These are phyloP conservation scores for Globisporangium paroecandrum DNA, from an alignment of 352 stramenopile genomes.

Conservation along the genomic window DNA sequence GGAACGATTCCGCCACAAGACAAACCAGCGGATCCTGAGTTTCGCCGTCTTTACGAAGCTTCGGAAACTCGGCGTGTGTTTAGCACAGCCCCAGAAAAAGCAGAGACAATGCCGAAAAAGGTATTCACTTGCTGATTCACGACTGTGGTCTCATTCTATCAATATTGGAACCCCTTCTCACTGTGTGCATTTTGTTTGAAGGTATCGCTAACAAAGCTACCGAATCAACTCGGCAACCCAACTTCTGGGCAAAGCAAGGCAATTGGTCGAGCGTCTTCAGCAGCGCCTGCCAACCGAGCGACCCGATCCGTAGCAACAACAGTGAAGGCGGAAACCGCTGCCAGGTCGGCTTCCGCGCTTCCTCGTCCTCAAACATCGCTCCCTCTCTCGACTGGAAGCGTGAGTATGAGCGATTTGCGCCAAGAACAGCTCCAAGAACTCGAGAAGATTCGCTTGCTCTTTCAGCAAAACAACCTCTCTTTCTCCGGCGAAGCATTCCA, in stretches of 20 bases:
- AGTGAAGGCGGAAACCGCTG: neutral
- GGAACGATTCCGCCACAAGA: constrained; percentile 43
- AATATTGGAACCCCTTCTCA: neutral
- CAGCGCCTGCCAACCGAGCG: neutral
- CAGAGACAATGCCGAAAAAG: constrained; percentile 4
- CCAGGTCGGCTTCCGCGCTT: constrained; percentile 4
- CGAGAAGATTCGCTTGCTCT: constrained; percentile 60
- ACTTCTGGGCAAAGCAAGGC: neutral
- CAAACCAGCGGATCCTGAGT: constrained; percentile 49
- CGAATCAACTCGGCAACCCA: neutral
- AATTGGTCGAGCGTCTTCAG: neutral
- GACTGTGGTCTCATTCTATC: neutral
- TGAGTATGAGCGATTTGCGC: constrained; percentile 61
- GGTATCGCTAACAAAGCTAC: neutral
- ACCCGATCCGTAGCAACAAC: neutral
- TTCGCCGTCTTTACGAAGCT: constrained; percentile 45
- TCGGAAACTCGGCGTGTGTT: constrained; percentile 27
- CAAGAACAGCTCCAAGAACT: constrained; percentile 53
- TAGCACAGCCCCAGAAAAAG: neutral
- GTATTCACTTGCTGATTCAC: neutral
- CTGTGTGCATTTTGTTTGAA: neutral
- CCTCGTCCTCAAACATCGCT: constrained; percentile 3
- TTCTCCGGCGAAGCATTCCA: constrained; percentile 41
- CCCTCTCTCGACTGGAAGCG: constrained; percentile 2
- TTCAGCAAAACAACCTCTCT: constrained; percentile 47